phyloP scores from a whole-genome alignment of 768 basidiomycete species.

The Phaeolepiota aurea region DNA sequence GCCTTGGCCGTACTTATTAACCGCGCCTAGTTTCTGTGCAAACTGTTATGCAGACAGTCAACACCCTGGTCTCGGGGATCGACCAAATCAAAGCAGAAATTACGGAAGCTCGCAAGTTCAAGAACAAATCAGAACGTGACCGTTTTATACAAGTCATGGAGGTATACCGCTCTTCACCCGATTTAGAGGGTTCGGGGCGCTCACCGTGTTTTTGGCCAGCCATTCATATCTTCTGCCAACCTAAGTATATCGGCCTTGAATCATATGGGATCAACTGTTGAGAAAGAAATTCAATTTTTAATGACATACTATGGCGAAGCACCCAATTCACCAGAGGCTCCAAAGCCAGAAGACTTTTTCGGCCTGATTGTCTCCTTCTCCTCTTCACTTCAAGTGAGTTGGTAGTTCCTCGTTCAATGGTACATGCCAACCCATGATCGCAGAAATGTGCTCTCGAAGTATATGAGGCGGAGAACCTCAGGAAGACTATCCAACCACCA shows the following conservation, averaged over 20 bases:
- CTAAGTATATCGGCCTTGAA: slow-evolving; percentile 58
- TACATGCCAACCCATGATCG: slow-evolving; percentile 3
- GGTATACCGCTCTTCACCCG: slow-evolving; percentile 22
- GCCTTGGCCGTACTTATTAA: background rate
- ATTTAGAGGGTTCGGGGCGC: background rate
- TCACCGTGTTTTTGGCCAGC: slow-evolving; percentile 17
- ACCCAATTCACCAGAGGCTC: slow-evolving; percentile 50
- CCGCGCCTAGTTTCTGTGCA: slow-evolving; percentile 60
- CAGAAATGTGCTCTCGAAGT: slow-evolving; percentile 71
- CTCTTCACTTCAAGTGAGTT: slow-evolving; percentile 54
- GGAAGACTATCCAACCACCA: slow-evolving; percentile 11
- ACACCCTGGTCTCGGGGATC: slow-evolving; percentile 47
- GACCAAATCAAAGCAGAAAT: slow-evolving; percentile 53
- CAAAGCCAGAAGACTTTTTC: slow-evolving; percentile 82
- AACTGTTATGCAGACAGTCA: slow-evolving; percentile 50
- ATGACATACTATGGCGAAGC: slow-evolving; percentile 75
- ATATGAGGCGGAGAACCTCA: slow-evolving; percentile 32
- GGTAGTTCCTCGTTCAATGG: background rate
- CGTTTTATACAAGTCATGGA: slow-evolving; percentile 65
- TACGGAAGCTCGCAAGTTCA: slow-evolving; percentile 23
- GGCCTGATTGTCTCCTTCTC: slow-evolving; percentile 68
- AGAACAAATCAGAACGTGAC: slow-evolving; percentile 34
- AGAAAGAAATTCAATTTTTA: slow-evolving; percentile 51
- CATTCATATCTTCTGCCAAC: slow-evolving; percentile 41
- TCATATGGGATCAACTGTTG: slow-evolving; percentile 48